Percentiles rank a stretch among this genome's conserved stretches.
Evolutionary conservation across 78 protist genomes (phyloP).

Genomic region (Tieghemostelium lacteum): DNA sequence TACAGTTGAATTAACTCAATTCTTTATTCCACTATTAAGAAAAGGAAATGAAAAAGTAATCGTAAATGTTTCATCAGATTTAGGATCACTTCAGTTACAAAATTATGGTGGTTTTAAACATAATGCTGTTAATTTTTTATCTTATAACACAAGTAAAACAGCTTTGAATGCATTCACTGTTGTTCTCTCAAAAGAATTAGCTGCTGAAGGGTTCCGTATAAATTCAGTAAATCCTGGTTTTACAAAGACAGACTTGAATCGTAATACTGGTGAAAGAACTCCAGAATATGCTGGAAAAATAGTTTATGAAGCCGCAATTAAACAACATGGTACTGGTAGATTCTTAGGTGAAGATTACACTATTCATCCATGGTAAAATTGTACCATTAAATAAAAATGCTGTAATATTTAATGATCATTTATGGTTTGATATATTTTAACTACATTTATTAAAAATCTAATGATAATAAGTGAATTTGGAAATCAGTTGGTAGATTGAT

Average conservation of each 20-base stretch:
- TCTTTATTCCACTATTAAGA: not conserved
- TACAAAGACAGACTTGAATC: constrained; percentile 6
- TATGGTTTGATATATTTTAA: too few relatives aligned
- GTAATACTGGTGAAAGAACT: not conserved
- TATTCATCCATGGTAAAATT: too few relatives aligned
- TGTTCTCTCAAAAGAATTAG: constrained; percentile 3
- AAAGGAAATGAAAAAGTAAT: not conserved
- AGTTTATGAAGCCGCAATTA: too few relatives aligned
- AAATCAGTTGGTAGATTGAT: constrained; percentile 18
- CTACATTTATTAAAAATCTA: constrained; percentile 8
- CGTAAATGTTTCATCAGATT: constrained; percentile 3
- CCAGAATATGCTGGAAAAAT: not conserved
- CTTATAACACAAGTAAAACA: not conserved
- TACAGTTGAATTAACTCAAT: not conserved
- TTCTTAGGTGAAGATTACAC: too few relatives aligned
- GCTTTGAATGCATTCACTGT: constrained; percentile 21
- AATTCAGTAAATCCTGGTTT: constrained; percentile 11
- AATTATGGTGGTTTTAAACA: not conserved
- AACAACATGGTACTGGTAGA: too few relatives aligned
- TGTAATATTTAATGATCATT: too few relatives aligned
- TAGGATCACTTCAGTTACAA: not conserved
- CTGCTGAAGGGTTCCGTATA: not conserved
- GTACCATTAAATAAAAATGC: too few relatives aligned
- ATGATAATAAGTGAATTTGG: not conserved
- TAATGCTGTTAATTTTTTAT: not conserved